Evolutionary conservation across 176 grass and related monocot species (phyloP), one percentile per base, ranked within the genome.

Genomic region (Eremochloa ophiuroides): DNA sequence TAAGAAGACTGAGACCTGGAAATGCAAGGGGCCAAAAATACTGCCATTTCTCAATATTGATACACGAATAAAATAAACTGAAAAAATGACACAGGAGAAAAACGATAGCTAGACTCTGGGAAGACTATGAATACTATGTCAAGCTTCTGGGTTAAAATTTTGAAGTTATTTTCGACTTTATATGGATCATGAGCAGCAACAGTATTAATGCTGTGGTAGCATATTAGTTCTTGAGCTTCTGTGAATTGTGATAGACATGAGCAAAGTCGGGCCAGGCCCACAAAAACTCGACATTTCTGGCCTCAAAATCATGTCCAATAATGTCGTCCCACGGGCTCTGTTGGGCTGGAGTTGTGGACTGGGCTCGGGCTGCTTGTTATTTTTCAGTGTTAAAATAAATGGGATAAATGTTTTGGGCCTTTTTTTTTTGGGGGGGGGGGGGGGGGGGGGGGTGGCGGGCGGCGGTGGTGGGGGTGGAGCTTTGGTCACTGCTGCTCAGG

Each of bases 1-100:
- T 55, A 30, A 94, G 89, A 79, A 94, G 84, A 80, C 78, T 82
- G 74, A 31, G 64, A 74, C 93, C 93, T 96, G 51, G n/a, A 41
- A 85, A 85, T 80, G 26, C 16, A 70, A 79, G 58, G 80, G 42
- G 42, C 43, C 43, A 69, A 51, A 65, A 74, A 48, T 77, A 18
- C 34, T 37, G 18, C 10, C 43, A 47, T 35, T 4, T 59, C 5
- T 59, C 4, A 59, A n/a, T 59, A 26, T 1, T 59, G 10, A 25
- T 26, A 59, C 10, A 58, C 8, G n/a, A 25, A 58, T 26, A n/a
- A 8, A 51, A 59, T 26, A 59, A 3, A 23, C 1, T 20, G 51
- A 56, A 23, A 55, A 16, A 46, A 0, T 13, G 1, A 14, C n/a
- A n/a, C n/a, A 16, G 42, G 12, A 33, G 33, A 37, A 5, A 37